Evolutionary conservation across 2,329 filamentous ascomycete species (phyloP), one percentile per base, ranked within the genome.

Genomic region (Fusarium nelsonii): DNA sequence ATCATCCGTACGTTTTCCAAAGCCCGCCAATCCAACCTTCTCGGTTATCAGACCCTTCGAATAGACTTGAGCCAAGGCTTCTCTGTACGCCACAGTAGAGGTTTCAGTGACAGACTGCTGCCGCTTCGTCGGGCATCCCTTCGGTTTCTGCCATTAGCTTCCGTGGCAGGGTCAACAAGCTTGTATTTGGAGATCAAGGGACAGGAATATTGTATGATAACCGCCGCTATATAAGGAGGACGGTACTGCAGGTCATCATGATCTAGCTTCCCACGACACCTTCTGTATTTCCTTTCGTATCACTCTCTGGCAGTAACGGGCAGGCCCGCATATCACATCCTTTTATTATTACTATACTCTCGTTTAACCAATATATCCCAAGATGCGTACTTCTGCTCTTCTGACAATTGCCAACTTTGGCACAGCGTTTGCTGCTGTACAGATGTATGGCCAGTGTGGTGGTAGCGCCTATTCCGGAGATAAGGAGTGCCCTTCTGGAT

Each of bases 341-440:
- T 58, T 60, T 63, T 41, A 49, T 51, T 41, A 45, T 33, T 50
- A 56, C 58, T 51, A 44, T 37, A 53, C 55, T 36, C 32, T 65
- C 39, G 20, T 44, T 58, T 51, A 56, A 46, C 23, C 28, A 36
- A 34, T 44, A 50, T 26, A 51, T 16, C 20, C 40, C 49, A 65
- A 40, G 10, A 73, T 73, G 70, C 61, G 63, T 32, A 65, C 62
- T 15, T 33, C 55, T 53, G 36, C 58, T 11, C 55, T 74, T 61
- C 30, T 71, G 45, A 52, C 61, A 6, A 34, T 73, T 58, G 61
- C 65, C 71, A 74, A 65, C 54, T 49, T 65, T 46, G 65, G 65
- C 49, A 50, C 59, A 34, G 58, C 69, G 28, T 58, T 73, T 39
- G 68, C 67, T 18, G 53, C 63, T n/a, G 63, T 67, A 28, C 55